These are phyloP conservation scores for Amanita rimosa DNA, from an alignment of 768 basidiomycete species.

Conservation along the genomic window DNA sequence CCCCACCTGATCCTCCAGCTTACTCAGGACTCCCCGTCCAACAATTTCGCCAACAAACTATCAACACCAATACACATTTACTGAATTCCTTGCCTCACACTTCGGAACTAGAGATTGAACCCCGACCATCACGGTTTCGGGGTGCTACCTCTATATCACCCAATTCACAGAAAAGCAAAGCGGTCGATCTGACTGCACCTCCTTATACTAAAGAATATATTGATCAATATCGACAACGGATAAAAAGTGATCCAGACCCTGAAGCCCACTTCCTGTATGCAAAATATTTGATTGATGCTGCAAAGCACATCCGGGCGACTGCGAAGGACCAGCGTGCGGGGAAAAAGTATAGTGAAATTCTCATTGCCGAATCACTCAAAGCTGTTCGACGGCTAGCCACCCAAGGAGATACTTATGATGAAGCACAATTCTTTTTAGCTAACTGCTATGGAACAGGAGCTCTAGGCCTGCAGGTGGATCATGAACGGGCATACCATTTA, in stretches of 20 bases:
- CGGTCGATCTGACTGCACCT: constrained; percentile 70
- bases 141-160: constrained; percentile 17
- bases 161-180: constrained; percentile 49
- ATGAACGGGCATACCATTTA: constrained; percentile 94
- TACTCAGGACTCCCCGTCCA: not conserved
- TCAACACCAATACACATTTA: constrained; percentile 5
- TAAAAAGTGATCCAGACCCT: constrained; percentile 96
- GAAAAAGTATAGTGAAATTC: constrained; percentile 81
- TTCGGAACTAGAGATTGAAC: constrained; percentile 37
- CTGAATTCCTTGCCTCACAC: constrained; percentile 13
- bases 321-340: constrained; percentile 73
- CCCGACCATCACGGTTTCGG: constrained; percentile 44
- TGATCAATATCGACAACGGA: constrained; percentile 93
- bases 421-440: constrained; percentile 97
- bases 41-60: not conserved
- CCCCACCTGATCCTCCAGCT: constrained; percentile 12
- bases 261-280: constrained; percentile 97
- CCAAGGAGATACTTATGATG: constrained; percentile 83
- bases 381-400: constrained; percentile 88
- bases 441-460: constrained; percentile 95
- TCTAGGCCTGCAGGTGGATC: constrained; percentile 93
- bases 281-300: constrained; percentile 98
- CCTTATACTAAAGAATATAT: constrained; percentile 95
- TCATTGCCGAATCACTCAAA: constrained; percentile 85
- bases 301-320: constrained; percentile 73